Base-by-base conservation (phyloP, 2,329 filamentous ascomycete genomes). In the Diaporthe aspalathi region DNA sequence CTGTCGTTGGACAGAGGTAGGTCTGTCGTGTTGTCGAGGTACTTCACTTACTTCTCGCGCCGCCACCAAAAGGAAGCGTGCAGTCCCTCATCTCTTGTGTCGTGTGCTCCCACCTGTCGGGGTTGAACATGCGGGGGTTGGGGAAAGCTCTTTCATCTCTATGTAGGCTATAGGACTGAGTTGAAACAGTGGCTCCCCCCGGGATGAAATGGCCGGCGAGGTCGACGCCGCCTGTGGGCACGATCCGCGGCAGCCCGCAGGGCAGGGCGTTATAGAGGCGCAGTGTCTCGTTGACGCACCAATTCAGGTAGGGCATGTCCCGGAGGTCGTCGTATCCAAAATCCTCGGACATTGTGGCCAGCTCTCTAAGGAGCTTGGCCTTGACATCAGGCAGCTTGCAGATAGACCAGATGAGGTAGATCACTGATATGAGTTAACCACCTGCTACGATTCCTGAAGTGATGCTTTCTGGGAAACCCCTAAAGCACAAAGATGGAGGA, bases 91-190 rank as follows among this genome's bases (percentile, higher is more conserved):
- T 80, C 3, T 57, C 63, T 56, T 74, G 78, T 16, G 74, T 83
- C 38, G 76, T 70, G 11, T 71, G 54, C 17, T 74, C 72, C 83
- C 84, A 86, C 43, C 84, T 76, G n/a, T 78, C 76, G 2, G 82
- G 82, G 45, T 82, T 73, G 67, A 73, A 79, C 14, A 71, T 71
- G 9, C 81, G 75, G 0, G 85, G 84, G 0, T 84, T 77, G 0
- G 78, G 75, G 66, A 84, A 88, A 0, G 85, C 78, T 0, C 71
- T 68, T 0, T 78, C 75, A 52, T 85, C 79, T 6, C 84, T 81
- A 74, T 88, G 85, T 69, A 87, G 77, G 16, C 80, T 84, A 70
- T 84, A 87, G 8, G 82, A 76, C 76, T 87, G 84, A 0, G 83
- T 81, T 0, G 77, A 76, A 0, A 87, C 81, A 0, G 77, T 81